phyloP scores from a whole-genome alignment of 2,329 filamentous ascomycete genomes.

The Penicillium sp. region DNA sequence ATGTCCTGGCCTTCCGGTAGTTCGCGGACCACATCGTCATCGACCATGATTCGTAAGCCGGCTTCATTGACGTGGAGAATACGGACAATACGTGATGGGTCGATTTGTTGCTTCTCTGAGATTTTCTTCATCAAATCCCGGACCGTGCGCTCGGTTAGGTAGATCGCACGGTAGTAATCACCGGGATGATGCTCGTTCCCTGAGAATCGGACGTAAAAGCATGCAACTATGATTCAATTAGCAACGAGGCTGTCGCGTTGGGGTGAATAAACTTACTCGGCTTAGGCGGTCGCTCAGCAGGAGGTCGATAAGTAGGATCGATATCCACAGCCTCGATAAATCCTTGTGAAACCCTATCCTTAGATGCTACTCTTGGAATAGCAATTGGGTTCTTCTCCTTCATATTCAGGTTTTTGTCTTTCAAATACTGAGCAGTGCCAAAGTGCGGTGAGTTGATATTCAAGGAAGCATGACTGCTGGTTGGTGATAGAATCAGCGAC shows the following conservation, averaged over 20 bases:
- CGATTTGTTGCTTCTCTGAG: constrained; percentile 76
- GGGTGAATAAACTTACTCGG: constrained; percentile 50
- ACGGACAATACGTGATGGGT: constrained; percentile 68
- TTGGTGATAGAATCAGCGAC: constrained; percentile 40
- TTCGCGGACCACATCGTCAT: constrained; percentile 84
- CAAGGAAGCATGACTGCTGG: constrained; percentile 40
- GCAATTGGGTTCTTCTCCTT: constrained; percentile 31
- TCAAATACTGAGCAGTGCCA: background rate
- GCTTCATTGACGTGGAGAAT: constrained; percentile 71
- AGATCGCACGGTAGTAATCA: constrained; percentile 79
- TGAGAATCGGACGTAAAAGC: constrained; percentile 74
- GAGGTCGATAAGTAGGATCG: constrained; percentile 81
- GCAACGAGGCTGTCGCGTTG: constrained; percentile 5
- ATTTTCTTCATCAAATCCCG: constrained; percentile 72
- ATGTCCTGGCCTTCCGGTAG: constrained; percentile 91
- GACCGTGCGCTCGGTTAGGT: constrained; percentile 74
- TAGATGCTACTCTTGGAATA: constrained; percentile 27
- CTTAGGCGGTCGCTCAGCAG: constrained; percentile 68
- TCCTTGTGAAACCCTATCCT: constrained; percentile 57
- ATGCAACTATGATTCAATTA: constrained; percentile 63
- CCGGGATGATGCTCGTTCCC: constrained; percentile 52
- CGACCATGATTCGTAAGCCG: constrained; percentile 80
- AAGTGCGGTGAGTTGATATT: constrained; percentile 30
- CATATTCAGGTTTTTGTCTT: constrained; percentile 14
- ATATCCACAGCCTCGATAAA: constrained; percentile 93